Evolutionary conservation across 352 stramenopile species (phyloP), one percentile per base, ranked within the genome.

Genomic region (Globisporangium takayamanum): DNA sequence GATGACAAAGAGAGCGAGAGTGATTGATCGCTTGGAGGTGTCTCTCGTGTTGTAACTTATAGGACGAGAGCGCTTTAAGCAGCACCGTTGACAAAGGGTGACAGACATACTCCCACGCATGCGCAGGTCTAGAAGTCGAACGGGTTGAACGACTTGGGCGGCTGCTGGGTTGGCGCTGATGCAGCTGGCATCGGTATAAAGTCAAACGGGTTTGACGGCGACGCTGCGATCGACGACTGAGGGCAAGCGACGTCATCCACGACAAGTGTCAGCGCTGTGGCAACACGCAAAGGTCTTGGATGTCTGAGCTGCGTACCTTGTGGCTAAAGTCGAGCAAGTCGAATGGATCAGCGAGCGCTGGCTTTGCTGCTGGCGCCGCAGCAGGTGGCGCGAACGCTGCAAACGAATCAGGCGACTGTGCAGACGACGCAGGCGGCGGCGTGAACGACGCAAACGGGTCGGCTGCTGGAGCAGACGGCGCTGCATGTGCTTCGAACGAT

Each of bases 61-160:
- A 41, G 16, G 37, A 42, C 15, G 44, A 46, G 33, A 10, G 33
- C 6, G 5, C 33, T 39, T 7, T 0, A 39, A 10, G 33, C 10
- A 12, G 33, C 10, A 10, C 15, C 28, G 60, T 22, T 50, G n/a
- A 37, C 33, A 12, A 12, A 39, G 7, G 10, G 6, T 7, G 5
- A 39, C 6, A 39, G 33, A 39, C 33, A 12, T 7, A 39, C 7
- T 12, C 33, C 1, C 7, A 39, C 33, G 33, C 33, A 39, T 39
- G 33, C 33, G 33, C 33, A 39, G 33, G 33, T 39, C 33, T 63
- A 84, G 20, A 81, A 69, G 47, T 84, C 74, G 50, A 84, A 84
- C 22, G 74, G 74, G 44, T 84, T 84, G 50, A 74, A 80, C 16
- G 74, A 71, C 56, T 69, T 73, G 39, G 57, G 12, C 57, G 57